phyloP scores from a whole-genome alignment of 352 stramenopile genomes.

The Phytophthora lateralis region DNA sequence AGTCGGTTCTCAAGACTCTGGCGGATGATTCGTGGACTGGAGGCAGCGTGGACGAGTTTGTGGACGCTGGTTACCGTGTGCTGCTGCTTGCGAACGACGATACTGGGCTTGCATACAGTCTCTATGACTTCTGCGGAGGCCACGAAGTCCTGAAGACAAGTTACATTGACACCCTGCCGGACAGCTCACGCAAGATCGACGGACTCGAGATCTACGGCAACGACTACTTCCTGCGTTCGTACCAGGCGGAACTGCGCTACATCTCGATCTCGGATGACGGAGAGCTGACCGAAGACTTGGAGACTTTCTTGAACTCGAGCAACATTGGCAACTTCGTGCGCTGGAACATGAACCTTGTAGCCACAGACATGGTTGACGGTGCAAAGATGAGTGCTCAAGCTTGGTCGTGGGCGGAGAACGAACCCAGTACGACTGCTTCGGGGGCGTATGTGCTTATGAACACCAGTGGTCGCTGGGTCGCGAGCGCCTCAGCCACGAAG shows the following conservation, averaged over 20 bases:
- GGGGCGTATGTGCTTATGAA: slow-evolving; percentile 43
- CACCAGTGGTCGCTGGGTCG: slow-evolving; percentile 39
- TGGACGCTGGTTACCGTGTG: slow-evolving; percentile 43
- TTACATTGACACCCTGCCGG: slow-evolving; percentile 46
- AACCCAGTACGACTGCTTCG: slow-evolving; percentile 35
- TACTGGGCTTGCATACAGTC: slow-evolving; percentile 42
- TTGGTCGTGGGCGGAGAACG: slow-evolving; percentile 57
- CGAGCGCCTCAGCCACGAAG: slow-evolving; percentile 26
- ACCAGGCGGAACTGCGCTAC: slow-evolving; percentile 51
- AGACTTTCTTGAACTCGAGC: slow-evolving; percentile 38
- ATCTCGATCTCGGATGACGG: slow-evolving; percentile 45
- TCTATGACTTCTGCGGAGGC: slow-evolving; percentile 49
- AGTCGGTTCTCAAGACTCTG: slow-evolving; percentile 39
- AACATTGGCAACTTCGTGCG: slow-evolving; percentile 58
- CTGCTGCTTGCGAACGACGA: slow-evolving; percentile 54
- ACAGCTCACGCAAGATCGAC: slow-evolving; percentile 40
- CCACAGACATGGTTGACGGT: slow-evolving; percentile 45
- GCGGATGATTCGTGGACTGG: slow-evolving; percentile 36
- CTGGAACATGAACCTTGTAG: slow-evolving; percentile 63
- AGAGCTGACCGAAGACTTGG: slow-evolving; percentile 27
- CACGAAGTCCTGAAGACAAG: slow-evolving; percentile 39
- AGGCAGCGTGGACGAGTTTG: slow-evolving; percentile 42
- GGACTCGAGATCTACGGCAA: slow-evolving; percentile 54
- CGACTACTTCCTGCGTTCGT: slow-evolving; percentile 54
- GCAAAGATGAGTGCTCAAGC: slow-evolving; percentile 52